Evolutionary conservation across 495 filamentous ascomycete species (phyloP).

Genomic region (Penicillium alfredii): DNA sequence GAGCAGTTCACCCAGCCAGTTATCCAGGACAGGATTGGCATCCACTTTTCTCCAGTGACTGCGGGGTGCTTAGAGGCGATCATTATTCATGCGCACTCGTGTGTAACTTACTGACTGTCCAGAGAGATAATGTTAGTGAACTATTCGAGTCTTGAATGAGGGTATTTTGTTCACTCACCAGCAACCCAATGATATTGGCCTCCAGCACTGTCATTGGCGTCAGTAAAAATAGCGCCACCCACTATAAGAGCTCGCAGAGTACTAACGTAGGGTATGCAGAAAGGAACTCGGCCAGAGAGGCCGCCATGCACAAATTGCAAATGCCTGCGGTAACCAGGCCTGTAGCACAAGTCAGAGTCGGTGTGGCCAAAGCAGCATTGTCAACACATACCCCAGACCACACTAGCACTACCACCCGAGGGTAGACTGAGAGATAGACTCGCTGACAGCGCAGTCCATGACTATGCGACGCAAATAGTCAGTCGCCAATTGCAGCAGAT

Average conservation of each 20-base stretch:
- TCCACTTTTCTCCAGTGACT: constrained; percentile 52
- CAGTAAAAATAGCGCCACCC: constrained; percentile 8
- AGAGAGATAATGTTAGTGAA: not conserved
- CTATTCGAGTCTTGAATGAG: no score
- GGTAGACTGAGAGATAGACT: constrained; percentile 45
- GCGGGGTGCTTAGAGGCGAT: constrained; percentile 1
- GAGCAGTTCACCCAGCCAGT: constrained; percentile 73
- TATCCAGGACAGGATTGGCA: constrained; percentile 59
- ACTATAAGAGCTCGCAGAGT: no score
- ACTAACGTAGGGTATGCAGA: constrained; percentile 64
- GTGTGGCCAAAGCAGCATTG: no score
- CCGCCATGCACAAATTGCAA: constrained; percentile 65
- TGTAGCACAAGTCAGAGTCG: no score
- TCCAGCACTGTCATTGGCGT: constrained; percentile 35
- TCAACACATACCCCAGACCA: constrained; percentile 44
- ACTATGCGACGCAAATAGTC: constrained; percentile 23
- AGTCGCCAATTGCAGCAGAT: not conserved
- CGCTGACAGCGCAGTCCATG: constrained; percentile 48
- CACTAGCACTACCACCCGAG: constrained; percentile 41
- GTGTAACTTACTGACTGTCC: not conserved
- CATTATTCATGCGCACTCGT: constrained; percentile 7
- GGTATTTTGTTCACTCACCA: constrained; percentile 39
- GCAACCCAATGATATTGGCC: constrained; percentile 77
- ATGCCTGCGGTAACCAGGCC: constrained; percentile 64
- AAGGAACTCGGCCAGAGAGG: constrained; percentile 67